Conservation (phyloP, 2,329 filamentous ascomycete species). For the Pseudogymnoascus sp. region DNA sequence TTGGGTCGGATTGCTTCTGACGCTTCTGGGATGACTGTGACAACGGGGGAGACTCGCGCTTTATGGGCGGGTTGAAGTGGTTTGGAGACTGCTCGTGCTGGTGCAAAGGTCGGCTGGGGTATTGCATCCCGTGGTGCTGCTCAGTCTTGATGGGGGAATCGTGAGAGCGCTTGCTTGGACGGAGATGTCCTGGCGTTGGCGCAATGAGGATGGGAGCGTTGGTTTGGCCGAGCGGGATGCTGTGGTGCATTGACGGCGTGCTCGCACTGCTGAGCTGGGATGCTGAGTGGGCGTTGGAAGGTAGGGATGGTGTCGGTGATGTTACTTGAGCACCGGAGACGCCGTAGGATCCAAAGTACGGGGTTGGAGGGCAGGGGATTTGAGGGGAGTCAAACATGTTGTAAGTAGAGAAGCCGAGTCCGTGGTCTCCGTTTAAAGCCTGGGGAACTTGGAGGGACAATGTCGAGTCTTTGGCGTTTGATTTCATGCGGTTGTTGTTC, state of each 20-base stretch:
- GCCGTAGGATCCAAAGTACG: constrained; percentile 21
- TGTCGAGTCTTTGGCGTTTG: not conserved
- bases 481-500: not conserved
- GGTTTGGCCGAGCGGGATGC: constrained; percentile 11
- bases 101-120: not conserved
- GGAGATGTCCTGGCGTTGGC: constrained; percentile 12
- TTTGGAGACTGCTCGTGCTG: not conserved
- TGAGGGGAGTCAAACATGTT: not conserved
- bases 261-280: constrained; percentile 14
- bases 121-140: not conserved
- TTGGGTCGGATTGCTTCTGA: not conserved
- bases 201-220: constrained; percentile 20
- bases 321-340: constrained; percentile 17
- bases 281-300: constrained; percentile 15
- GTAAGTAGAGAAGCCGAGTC: not conserved
- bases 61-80: not conserved
- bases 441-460: not conserved
- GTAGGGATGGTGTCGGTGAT: constrained; percentile 17
- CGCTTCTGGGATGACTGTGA: not conserved
- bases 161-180: not conserved
- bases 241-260: constrained; percentile 13
- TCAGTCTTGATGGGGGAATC: not conserved
- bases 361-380: constrained; percentile 7
- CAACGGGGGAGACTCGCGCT: not conserved
- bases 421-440: not conserved